Evolutionary conservation across 345 rosid genomes (phyloP).

Genomic region (Gossypium mustelinum): DNA sequence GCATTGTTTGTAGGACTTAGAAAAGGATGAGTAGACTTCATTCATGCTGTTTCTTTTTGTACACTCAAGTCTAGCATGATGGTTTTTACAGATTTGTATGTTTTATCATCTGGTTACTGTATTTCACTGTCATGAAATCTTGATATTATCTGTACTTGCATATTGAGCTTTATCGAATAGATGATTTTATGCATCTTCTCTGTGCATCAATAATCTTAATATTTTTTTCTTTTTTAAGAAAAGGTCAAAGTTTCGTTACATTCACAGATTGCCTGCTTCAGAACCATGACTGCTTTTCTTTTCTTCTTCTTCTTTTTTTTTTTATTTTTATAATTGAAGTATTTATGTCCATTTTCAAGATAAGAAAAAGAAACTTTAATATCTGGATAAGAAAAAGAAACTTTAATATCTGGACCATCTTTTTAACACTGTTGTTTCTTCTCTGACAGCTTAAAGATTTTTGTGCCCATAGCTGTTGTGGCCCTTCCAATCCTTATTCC

Average conservation of each 20-base stretch:
- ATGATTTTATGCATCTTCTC: no score
- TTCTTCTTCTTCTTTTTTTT: no score
- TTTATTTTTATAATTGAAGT: background rate
- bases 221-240: no score
- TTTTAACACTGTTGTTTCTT: constrained; percentile 5
- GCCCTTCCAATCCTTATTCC: constrained; percentile 83
- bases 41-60: background rate
- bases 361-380: constrained; percentile 1
- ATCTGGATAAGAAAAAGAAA: background rate
- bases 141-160: no score
- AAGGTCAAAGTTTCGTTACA: no score
- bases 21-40: background rate
- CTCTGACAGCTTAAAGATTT: constrained; percentile 73
- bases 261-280: background rate
- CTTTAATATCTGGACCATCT: background rate
- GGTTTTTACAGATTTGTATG: background rate
- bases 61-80: background rate
- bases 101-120: background rate
- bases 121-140: background rate
- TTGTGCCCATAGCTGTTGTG: constrained; percentile 65
- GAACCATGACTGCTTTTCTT: background rate
- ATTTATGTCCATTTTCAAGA: background rate
- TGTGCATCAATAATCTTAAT: no score
- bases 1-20: background rate
- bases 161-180: no score